Percentiles rank a stretch among this genome's conserved stretches.
These are phyloP conservation scores for Suhomyces kilbournensis DNA, from an alignment of 805 yeast species.

Conservation along the genomic window DNA sequence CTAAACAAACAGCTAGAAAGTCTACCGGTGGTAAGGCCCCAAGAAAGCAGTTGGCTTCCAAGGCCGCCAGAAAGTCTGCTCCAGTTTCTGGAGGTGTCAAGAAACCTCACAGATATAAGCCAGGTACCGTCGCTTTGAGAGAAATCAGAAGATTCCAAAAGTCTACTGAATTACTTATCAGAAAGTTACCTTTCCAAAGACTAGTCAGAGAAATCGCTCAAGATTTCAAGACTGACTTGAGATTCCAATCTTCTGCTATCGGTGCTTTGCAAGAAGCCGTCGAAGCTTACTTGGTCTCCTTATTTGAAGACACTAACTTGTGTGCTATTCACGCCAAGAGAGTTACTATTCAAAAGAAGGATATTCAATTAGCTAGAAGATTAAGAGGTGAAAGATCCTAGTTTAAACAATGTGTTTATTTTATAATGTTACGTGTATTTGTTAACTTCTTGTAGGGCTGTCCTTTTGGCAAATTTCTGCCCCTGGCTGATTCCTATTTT, in stretches of 20 bases:
- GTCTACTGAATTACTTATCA: constrained; percentile 45
- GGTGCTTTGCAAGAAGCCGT: constrained; percentile 49
- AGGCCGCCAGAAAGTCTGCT: constrained; percentile 49
- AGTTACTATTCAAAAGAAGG: constrained; percentile 48
- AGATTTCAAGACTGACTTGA: constrained; percentile 46
- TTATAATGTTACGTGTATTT: background rate
- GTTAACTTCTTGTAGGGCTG: background rate
- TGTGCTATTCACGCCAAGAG: constrained; percentile 50
- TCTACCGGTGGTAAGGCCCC: constrained; percentile 50
- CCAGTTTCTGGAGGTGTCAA: constrained; percentile 48
- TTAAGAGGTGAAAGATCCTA: constrained; percentile 49
- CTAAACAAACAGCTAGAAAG: constrained; percentile 48
- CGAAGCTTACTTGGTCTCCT: constrained; percentile 46
- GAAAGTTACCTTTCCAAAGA: constrained; percentile 49
- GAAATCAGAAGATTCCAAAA: constrained; percentile 49
- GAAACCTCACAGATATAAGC: constrained; percentile 50
- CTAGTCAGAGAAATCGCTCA: constrained; percentile 48
- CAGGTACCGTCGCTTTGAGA: constrained; percentile 50
- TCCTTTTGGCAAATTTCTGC: background rate
- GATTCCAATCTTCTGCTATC: constrained; percentile 47
- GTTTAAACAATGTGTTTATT: background rate
- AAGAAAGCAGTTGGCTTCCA: constrained; percentile 48
- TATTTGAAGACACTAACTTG: constrained; percentile 48
- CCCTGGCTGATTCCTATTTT: background rate
- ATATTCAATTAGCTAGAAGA: constrained; percentile 48